Evolutionary conservation across 2,329 filamentous ascomycete species (phyloP), one percentile per base, ranked within the genome.

Genomic region (Moelleriella libera): DNA sequence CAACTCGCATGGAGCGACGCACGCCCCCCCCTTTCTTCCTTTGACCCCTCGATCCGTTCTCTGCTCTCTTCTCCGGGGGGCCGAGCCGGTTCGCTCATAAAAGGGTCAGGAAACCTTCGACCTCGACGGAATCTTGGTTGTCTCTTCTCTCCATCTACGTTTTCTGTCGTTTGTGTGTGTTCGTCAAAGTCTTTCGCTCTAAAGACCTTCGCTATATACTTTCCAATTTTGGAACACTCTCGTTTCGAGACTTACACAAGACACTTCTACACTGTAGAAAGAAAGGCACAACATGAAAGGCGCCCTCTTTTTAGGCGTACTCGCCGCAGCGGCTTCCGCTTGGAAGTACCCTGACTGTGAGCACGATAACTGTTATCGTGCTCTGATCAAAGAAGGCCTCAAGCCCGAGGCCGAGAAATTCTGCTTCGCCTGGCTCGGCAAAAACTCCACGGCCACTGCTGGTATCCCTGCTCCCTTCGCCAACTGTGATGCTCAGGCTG

Each of bases 361-460:
- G 44, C 37, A 47, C 14, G 57, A 62, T 48, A 61, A 62, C 57
- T 66, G 63, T 58, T 66, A 63, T 53, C 56, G 58, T 51, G 61
- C 65, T 52, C 46, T 66, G 46, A 54, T 60, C 48, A 59, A 66
- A 50, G 9, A 51, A 2, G 60, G 61, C 47, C 63, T 63, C 51
- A 53, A 54, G 41, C 53, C 51, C 21, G 48, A 57, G 40, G 59
- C 58, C 41, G 53, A 55, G 41, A 45, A 30, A 5, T 65, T 65
- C 53, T 68, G 65, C 53, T 47, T 58, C 10, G 53, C 54, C 2
- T 65, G 57, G 50, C 58, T 68, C 44, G 45, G 56, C 21, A 55
- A 53, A 30, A 58, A 54, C 46, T 60, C 53, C 29, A 62, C 58
- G 29, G 55, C 55, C 42, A 43, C 54, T 31, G 44, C 50, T 2